These are phyloP conservation scores for Epicoccum sorghinum DNA, from an alignment of 2,329 filamentous ascomycete species.

Conservation along the genomic window DNA sequence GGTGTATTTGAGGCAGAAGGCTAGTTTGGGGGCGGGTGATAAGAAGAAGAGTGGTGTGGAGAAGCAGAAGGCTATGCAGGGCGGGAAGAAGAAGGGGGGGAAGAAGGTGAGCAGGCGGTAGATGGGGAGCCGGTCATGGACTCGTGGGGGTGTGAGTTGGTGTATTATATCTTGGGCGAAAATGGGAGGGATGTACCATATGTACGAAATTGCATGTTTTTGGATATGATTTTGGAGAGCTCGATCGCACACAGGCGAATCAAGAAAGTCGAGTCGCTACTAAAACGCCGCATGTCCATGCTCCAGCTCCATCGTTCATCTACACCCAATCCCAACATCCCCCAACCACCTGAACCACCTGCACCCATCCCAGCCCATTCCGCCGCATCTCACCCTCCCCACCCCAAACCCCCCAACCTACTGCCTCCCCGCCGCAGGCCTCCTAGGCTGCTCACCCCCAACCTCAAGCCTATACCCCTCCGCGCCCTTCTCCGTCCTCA, in stretches of 20 bases:
- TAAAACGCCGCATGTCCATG: too few species aligned
- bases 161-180: slow-evolving; percentile 4
- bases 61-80: slow-evolving; percentile 30
- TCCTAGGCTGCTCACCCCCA: slow-evolving; percentile 37
- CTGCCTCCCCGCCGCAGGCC: background rate
- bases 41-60: slow-evolving; percentile 37
- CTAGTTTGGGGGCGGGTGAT: slow-evolving; percentile 41
- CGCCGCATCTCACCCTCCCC: background rate
- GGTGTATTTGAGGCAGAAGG: slow-evolving; percentile 46
- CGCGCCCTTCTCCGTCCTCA: slow-evolving; percentile 56
- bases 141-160: too few species aligned
- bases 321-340: too few species aligned
- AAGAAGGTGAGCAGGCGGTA: slow-evolving; percentile 39
- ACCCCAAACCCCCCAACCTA: slow-evolving; percentile 11
- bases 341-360: background rate
- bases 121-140: background rate
- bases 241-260: too few species aligned
- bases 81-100: slow-evolving; percentile 34
- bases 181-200: background rate
- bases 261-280: too few species aligned
- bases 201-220: slow-evolving; percentile 1
- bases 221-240: too few species aligned
- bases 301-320: too few species aligned
- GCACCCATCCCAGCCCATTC: background rate
- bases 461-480: slow-evolving; percentile 55